A percentile compares a stretch with the other conserved stretches of the same genome.
Evolutionary conservation across 306 rosid genomes (phyloP).

Genomic region (Dryas alaskensis): DNA sequence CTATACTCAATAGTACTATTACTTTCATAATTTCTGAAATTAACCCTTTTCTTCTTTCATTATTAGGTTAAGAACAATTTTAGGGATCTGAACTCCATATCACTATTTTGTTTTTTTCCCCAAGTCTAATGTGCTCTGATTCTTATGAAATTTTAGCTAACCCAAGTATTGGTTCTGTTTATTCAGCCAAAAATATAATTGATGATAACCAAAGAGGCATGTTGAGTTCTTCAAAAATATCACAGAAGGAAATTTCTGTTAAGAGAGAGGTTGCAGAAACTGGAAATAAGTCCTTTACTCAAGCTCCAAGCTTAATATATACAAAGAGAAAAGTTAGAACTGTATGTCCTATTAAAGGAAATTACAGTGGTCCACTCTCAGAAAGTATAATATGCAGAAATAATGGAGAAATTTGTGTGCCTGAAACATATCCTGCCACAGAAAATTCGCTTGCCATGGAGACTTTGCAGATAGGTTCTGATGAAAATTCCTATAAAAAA

Average conservation of each 20-base stretch:
- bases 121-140: slow-evolving; percentile 4
- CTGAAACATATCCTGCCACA: slow-evolving; percentile 32
- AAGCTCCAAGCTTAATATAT: slow-evolving; percentile 46
- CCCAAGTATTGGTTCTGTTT: slow-evolving; percentile 28
- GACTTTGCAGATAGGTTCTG: slow-evolving; percentile 34
- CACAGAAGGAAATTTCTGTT: slow-evolving; percentile 34
- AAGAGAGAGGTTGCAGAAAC: slow-evolving; percentile 34
- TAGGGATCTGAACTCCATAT: not conserved
- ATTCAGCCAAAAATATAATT: slow-evolving; percentile 32
- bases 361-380: slow-evolving; percentile 21
- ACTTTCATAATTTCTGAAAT: not conserved
- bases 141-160: slow-evolving; percentile 22
- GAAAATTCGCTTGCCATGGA: slow-evolving; percentile 34
- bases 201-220: slow-evolving; percentile 25
- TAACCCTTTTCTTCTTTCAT: not conserved
- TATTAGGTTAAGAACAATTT: slow-evolving; percentile 4
- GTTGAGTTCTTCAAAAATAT: slow-evolving; percentile 29
- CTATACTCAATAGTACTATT: not conserved
- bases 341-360: slow-evolving; percentile 29
- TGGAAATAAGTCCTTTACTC: slow-evolving; percentile 30
- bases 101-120: not conserved
- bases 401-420: slow-evolving; percentile 29
- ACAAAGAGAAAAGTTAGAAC: slow-evolving; percentile 46
- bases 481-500: slow-evolving; percentile 30
- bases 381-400: slow-evolving; percentile 35